A percentile compares a stretch with the other conserved stretches of the same genome.
Evolutionary conservation across 108 stramenopile genomes (phyloP).

Genomic region (Mayamaea pseudoterrestris): DNA sequence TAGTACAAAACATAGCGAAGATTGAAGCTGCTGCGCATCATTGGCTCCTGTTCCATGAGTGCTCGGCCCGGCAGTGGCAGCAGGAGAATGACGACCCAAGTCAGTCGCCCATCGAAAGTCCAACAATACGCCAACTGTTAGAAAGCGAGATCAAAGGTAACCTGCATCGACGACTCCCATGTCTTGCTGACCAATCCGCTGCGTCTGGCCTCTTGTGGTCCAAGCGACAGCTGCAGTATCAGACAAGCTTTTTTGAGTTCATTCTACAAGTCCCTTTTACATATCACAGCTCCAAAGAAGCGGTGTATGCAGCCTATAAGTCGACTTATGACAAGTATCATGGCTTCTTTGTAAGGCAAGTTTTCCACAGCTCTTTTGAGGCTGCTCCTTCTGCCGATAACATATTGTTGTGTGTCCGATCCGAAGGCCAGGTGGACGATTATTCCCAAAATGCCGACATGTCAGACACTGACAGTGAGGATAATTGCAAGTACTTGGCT

Average conservation of each 20-base stretch:
- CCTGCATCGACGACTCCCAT: slow-evolving; percentile 42
- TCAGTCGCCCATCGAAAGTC: background rate
- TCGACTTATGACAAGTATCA: slow-evolving; percentile 57
- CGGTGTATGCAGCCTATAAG: slow-evolving; percentile 45
- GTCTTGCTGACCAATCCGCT: slow-evolving; percentile 39
- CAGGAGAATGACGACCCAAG: background rate
- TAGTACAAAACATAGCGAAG: slow-evolving; percentile 39
- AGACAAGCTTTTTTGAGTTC: slow-evolving; percentile 43
- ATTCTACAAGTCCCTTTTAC: slow-evolving; percentile 24
- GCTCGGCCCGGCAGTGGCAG: too few species aligned
- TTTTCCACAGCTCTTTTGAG: slow-evolving; percentile 51
- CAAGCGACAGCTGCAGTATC: slow-evolving; percentile 49
- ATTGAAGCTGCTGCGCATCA: slow-evolving; percentile 25
- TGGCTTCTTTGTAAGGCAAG: slow-evolving; percentile 51
- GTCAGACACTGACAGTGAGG: background rate
- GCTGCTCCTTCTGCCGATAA: slow-evolving; percentile 39
- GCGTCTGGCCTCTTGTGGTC: slow-evolving; percentile 66
- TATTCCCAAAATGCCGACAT: background rate
- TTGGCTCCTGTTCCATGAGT: too few species aligned
- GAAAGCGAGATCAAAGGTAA: slow-evolving; percentile 14
- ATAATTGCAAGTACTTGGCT: background rate
- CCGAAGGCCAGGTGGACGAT: background rate
- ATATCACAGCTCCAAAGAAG: slow-evolving; percentile 21
- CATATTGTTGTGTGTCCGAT: slow-evolving; percentile 13
- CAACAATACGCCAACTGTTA: slow-evolving; percentile 29